phyloP scores from a whole-genome alignment of 768 basidiomycete species.

The Flagelloscypha sp. region DNA sequence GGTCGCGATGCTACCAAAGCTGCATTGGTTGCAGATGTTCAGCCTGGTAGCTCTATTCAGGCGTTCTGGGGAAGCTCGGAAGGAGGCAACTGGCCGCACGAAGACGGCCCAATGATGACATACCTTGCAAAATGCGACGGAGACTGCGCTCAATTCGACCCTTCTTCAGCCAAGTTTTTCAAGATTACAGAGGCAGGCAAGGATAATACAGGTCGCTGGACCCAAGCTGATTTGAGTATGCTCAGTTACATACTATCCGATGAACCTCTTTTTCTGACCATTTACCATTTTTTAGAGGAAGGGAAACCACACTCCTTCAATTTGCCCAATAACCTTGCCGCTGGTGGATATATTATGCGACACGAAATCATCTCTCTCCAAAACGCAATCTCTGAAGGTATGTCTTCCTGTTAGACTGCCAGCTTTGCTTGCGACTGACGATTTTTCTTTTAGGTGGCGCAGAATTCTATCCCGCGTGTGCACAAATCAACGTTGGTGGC shows the following conservation, averaged over 20 bases:
- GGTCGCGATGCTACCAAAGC: slow-evolving; percentile 1
- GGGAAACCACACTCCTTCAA: slow-evolving; percentile 24
- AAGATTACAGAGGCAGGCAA: slow-evolving; percentile 37
- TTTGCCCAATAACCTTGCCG: slow-evolving; percentile 26
- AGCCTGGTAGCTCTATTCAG: background rate
- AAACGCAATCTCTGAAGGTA: slow-evolving; percentile 29
- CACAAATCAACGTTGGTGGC: slow-evolving; percentile 32
- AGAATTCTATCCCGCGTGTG: slow-evolving; percentile 54
- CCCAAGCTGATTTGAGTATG: slow-evolving; percentile 30
- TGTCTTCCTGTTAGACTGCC: no score
- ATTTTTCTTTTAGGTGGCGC: slow-evolving; percentile 44
- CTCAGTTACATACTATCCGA: background rate
- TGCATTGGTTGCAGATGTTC: slow-evolving; percentile 1
- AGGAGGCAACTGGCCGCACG: slow-evolving; percentile 46
- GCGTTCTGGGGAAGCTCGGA: no score
- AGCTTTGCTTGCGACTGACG: no score
- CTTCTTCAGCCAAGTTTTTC: slow-evolving; percentile 39
- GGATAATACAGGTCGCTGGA: slow-evolving; percentile 25
- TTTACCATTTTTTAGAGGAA: slow-evolving; percentile 22
- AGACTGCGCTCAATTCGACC: slow-evolving; percentile 35
- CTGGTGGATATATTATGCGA: slow-evolving; percentile 47
- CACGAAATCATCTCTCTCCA: slow-evolving; percentile 54
- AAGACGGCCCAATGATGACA: slow-evolving; percentile 42
- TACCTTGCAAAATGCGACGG: slow-evolving; percentile 42
- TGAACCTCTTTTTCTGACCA: slow-evolving; percentile 1